phyloP scores from a whole-genome alignment of 2,329 filamentous ascomycete species.

The Botrytis tulipae region DNA sequence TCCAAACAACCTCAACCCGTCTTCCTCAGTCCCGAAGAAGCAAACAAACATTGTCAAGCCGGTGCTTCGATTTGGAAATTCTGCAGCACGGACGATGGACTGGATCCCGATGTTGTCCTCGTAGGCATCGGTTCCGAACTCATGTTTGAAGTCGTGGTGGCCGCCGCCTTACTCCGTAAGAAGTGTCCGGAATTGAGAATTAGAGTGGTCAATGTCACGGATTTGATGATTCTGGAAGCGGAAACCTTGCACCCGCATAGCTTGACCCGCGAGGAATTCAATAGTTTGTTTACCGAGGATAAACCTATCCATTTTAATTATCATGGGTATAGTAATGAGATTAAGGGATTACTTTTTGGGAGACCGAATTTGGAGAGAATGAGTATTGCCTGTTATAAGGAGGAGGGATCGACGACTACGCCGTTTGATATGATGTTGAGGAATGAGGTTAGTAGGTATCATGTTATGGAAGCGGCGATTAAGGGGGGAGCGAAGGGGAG shows the following conservation, averaged over 20 bases:
- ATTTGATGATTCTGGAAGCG: constrained; percentile 60
- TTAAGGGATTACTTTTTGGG: constrained; percentile 61
- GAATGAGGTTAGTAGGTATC: constrained; percentile 59
- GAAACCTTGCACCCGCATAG: constrained; percentile 59
- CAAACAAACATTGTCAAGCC: constrained; percentile 57
- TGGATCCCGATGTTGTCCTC: constrained; percentile 60
- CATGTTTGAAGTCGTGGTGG: constrained; percentile 63
- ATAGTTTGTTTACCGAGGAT: constrained; percentile 56
- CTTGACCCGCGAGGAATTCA: constrained; percentile 51
- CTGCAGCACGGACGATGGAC: constrained; percentile 55
- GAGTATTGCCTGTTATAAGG: constrained; percentile 57
- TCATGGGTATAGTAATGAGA: constrained; percentile 61
- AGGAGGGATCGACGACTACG: constrained; percentile 66
- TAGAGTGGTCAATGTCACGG: constrained; percentile 64
- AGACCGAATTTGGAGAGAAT: constrained; percentile 51
- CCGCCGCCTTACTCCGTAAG: constrained; percentile 53
- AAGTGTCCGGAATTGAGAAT: constrained; percentile 53
- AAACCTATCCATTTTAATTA: constrained; percentile 63
- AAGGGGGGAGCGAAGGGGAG: constrained; percentile 48
- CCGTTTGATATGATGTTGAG: constrained; percentile 69
- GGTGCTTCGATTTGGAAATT: constrained; percentile 63
- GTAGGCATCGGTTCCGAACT: constrained; percentile 64
- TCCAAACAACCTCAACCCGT: constrained; percentile 64
- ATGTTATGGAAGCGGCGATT: constrained; percentile 56
- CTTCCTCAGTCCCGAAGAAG: constrained; percentile 58